Evolutionary conservation across 2,329 filamentous ascomycete genomes (phyloP), one percentile per base, ranked within the genome.

Genomic region (Sclerotinia minor): DNA sequence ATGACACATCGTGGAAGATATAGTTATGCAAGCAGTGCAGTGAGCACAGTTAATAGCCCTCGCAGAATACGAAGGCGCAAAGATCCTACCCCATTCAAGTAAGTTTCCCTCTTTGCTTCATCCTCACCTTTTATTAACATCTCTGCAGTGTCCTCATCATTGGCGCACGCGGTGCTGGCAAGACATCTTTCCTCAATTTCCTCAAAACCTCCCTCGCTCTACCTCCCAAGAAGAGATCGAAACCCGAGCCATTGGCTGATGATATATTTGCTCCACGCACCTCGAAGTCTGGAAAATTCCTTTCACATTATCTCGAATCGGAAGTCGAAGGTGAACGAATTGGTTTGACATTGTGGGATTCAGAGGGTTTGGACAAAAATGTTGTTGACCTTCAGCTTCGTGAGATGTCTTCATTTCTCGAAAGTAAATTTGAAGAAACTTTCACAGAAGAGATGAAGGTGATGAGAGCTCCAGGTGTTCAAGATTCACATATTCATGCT

Each of bases 81-180:
- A 83, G 95, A 99, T 77, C 95, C 95, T 11, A 97, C 94, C 15
- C 93, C 95, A 0, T 97, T 98, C 86, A 99, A 99, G 94, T 98
- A 83, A 86, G 93, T 86, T n/a, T 68, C 32, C 24, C 45, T 55
- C 15, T 8, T 59, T 24, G 19, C 32, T 35, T 55, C 9, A n/a
- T n/a, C 24, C n/a, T 38, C 19, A 24, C 44, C n/a, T 17, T 49
- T 58, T 60, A 69, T 73, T 67, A 73, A 71, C n/a, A 41, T n/a
- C 44, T 63, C 64, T 65, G 29, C 60, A 98, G 94, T 79, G 89
- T 99, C 73, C 87, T 99, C 69, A 89, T 99, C 69, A 87, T 98
- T 75, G 95, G 95, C 69, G 90, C 92, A 61, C 89, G 91, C 69
- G 90, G 89, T 78, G 90, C 92, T 9, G 95, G 95, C 78, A 99